phyloP scores from a whole-genome alignment of 2,329 filamentous ascomycete genomes.

The Fusarium zealandicum region DNA sequence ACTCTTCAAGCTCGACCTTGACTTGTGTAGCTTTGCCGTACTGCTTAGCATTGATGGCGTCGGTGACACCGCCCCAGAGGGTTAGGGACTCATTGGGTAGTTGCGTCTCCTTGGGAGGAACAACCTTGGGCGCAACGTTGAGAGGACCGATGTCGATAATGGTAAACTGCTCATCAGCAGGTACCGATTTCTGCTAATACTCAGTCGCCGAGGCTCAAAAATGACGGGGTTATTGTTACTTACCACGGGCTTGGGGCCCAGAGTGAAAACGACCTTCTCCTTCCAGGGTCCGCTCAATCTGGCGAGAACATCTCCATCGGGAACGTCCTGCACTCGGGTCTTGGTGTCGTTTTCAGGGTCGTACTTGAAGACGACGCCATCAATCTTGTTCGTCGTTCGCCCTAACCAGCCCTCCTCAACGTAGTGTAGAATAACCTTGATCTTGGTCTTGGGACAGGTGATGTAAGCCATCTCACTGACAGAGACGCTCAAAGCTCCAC shows the following conservation, averaged over 20 bases:
- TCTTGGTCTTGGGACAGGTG: slow-evolving; percentile 85
- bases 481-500: slow-evolving; percentile 86
- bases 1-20: slow-evolving; percentile 92
- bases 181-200: slow-evolving; percentile 49
- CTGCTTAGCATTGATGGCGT: slow-evolving; percentile 83
- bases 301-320: slow-evolving; percentile 82
- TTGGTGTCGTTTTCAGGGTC: slow-evolving; percentile 86
- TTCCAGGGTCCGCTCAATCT: slow-evolving; percentile 89
- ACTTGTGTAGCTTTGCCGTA: slow-evolving; percentile 83
- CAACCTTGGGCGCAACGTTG: slow-evolving; percentile 75
- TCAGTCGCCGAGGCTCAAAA: slow-evolving; percentile 10
- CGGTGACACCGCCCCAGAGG: slow-evolving; percentile 88
- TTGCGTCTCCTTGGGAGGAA: slow-evolving; percentile 80
- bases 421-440: slow-evolving; percentile 93
- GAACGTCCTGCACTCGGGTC: slow-evolving; percentile 82
- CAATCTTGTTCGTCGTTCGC: slow-evolving; percentile 87
- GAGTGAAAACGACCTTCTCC: slow-evolving; percentile 68
- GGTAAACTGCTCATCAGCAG: slow-evolving; percentile 69
- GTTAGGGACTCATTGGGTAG: slow-evolving; percentile 87
- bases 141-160: slow-evolving; percentile 91
- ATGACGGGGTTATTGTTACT: slow-evolving; percentile 44
- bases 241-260: slow-evolving; percentile 68
- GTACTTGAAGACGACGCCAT: slow-evolving; percentile 90
- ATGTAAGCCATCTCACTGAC: slow-evolving; percentile 91
- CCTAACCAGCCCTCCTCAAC: slow-evolving; percentile 95